These are phyloP conservation scores for Bipolaris oryzae DNA, from an alignment of 2,329 filamentous ascomycete species.

Conservation along the genomic window DNA sequence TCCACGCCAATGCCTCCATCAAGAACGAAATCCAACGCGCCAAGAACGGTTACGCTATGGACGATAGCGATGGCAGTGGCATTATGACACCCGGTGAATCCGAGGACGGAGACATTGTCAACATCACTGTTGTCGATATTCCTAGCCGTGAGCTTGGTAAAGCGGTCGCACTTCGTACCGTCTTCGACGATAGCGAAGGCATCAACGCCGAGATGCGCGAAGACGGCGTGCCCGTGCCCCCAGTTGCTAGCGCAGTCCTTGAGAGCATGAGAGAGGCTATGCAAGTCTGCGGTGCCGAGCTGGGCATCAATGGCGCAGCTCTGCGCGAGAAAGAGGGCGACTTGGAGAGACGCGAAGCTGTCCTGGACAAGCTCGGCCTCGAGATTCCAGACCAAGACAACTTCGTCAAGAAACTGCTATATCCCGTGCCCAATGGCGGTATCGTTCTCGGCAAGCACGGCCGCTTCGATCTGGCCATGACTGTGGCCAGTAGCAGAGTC, in stretches of 20 bases:
- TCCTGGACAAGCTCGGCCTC: conserved; percentile 85
- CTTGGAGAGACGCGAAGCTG: conserved; percentile 78
- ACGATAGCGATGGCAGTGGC: conserved; percentile 62
- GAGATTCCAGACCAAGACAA: conserved; percentile 81
- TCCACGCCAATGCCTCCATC: conserved; percentile 86
- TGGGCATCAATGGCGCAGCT: conserved; percentile 73
- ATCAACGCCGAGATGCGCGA: conserved; percentile 98
- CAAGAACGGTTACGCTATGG: conserved; percentile 69
- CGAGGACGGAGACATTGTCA: conserved; percentile 84
- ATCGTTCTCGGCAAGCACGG: conserved; percentile 78
- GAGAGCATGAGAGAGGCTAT: conserved; percentile 88
- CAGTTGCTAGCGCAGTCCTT: conserved; percentile 79
- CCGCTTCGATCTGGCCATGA: conserved; percentile 75
- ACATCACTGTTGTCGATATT: conserved; percentile 85
- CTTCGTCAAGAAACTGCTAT: conserved; percentile 81
- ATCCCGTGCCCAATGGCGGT: conserved; percentile 78
- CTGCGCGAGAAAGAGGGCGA: conserved; percentile 77
- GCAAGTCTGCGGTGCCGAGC: conserved; percentile 74
- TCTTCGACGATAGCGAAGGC: conserved; percentile 90
- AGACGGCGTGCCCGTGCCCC: conserved; percentile 79
- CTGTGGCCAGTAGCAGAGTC: conserved; percentile 81
- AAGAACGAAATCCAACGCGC: conserved; percentile 72
- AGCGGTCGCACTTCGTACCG: conserved; percentile 83
- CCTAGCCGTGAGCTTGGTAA: conserved; percentile 81
- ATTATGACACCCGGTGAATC: conserved; percentile 66